These are phyloP conservation scores for Malassezia nana DNA, from an alignment of 1,284 basidiomycete species.

Conservation along the genomic window DNA sequence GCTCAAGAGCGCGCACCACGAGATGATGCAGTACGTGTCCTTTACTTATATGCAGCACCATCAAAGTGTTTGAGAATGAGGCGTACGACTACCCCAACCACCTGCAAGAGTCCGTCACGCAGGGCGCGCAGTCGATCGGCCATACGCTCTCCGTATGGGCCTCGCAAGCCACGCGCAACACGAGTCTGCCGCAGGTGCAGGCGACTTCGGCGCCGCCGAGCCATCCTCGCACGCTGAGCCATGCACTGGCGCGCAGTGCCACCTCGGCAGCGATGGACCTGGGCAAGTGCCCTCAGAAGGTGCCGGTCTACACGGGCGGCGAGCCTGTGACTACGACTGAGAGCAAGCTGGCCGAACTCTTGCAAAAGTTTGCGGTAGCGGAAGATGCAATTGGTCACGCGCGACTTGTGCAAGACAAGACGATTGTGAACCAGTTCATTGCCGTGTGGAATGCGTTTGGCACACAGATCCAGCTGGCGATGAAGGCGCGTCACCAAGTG, in stretches of 20 bases:
- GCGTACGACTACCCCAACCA: conserved; percentile 48
- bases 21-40: conserved; percentile 60
- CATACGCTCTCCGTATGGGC: conserved; percentile 74
- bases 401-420: conserved; percentile 68
- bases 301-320: conserved; percentile 18
- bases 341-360: conserved; percentile 56
- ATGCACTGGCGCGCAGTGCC: conserved; percentile 77
- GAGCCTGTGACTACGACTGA: conserved; percentile 18
- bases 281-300: conserved; percentile 25
- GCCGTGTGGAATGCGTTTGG: conserved; percentile 62
- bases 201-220: conserved; percentile 54
- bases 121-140: conserved; percentile 56
- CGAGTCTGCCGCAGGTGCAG: conserved; percentile 56
- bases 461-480: conserved; percentile 39
- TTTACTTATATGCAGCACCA: conserved; percentile 12
- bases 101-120: conserved; percentile 53
- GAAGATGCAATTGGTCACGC: conserved; percentile 82
- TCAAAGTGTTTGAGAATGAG: conserved; percentile 36
- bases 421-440: conserved; percentile 66
- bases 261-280: conserved; percentile 60
- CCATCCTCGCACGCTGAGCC: conserved; percentile 74
- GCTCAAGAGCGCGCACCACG: conserved; percentile 63
- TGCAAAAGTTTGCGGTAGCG: conserved; percentile 68
- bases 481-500: conserved; percentile 42
- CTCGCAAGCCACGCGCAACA: conserved; percentile 68